Conservation (phyloP, 1,284 basidiomycete species). For the Athelia sp. region DNA sequence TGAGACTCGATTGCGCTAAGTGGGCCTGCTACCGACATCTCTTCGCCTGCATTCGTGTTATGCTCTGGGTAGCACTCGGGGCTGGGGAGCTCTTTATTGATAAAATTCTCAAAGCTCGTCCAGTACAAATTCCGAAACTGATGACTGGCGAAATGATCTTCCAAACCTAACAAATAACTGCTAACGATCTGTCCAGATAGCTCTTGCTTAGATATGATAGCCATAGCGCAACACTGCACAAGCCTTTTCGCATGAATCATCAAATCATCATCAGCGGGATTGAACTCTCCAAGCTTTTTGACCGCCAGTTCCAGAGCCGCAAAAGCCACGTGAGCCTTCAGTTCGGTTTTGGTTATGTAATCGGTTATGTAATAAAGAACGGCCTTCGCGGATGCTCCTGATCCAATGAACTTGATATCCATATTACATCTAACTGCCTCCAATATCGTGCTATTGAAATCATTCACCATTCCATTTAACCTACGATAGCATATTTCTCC, state of each 20-base stretch:
- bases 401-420: constrained; percentile 24
- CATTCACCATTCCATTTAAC: constrained; percentile 16
- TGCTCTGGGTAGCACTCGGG: too few relatives aligned
- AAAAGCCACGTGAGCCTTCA: constrained; percentile 10
- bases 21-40: too few relatives aligned
- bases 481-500: constrained; percentile 10
- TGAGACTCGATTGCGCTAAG: too few relatives aligned
- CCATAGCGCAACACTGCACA: too few relatives aligned
- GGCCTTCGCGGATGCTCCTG: constrained; percentile 22
- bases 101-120: too few relatives aligned
- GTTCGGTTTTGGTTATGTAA: constrained; percentile 22
- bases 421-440: constrained; percentile 20
- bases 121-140: too few relatives aligned
- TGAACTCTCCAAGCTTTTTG: neutral
- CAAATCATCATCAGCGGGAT: too few relatives aligned
- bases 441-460: constrained; percentile 16
- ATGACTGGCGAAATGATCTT: too few relatives aligned
- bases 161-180: constrained; percentile 17
- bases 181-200: constrained; percentile 19
- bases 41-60: too few relatives aligned
- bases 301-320: constrained; percentile 7
- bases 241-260: neutral
- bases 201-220: constrained; percentile 17
- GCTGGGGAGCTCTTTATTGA: too few relatives aligned
- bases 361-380: constrained; percentile 24